Conservation (phyloP, 208 protist species). For the Trypanosoma conorhini region DNA sequence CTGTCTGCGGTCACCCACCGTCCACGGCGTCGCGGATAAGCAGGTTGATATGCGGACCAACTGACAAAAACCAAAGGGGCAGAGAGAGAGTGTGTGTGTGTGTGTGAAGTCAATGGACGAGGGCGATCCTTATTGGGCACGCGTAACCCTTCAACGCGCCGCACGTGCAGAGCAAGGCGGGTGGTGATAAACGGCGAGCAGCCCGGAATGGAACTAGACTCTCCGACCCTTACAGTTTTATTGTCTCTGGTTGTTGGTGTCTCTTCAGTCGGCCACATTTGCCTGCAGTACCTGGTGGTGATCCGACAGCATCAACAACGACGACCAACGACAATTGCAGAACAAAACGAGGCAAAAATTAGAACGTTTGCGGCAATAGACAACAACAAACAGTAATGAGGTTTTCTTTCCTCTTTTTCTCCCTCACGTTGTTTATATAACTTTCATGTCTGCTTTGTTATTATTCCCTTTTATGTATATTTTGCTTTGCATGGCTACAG, state of each 20-base stretch:
- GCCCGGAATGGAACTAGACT: not conserved
- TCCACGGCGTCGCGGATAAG: not conserved
- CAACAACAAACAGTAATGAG: no score
- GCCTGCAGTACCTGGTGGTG: no score
- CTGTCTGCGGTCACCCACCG: no score
- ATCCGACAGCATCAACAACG: no score
- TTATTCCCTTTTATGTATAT: conserved; percentile 11
- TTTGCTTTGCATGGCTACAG: conserved; percentile 1
- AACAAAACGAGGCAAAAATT: no score
- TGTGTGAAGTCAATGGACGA: not conserved
- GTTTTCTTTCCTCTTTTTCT: no score
- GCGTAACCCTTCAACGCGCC: not conserved
- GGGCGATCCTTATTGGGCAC: not conserved
- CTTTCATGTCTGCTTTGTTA: conserved; percentile 4
- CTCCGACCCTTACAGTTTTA: not conserved
- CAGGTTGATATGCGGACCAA: not conserved
- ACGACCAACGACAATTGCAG: no score
- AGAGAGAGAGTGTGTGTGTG: not conserved
- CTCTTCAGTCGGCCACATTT: no score
- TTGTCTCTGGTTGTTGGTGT: not conserved
- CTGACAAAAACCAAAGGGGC: not conserved
- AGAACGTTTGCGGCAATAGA: no score
- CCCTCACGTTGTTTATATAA: conserved; percentile 15
- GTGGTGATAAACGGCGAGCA: not conserved
- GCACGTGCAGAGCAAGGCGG: not conserved